Evolutionary conservation across 1,139 yeast genomes (phyloP), one percentile per base, ranked within the genome.

Genomic region (Pichia sp.): DNA sequence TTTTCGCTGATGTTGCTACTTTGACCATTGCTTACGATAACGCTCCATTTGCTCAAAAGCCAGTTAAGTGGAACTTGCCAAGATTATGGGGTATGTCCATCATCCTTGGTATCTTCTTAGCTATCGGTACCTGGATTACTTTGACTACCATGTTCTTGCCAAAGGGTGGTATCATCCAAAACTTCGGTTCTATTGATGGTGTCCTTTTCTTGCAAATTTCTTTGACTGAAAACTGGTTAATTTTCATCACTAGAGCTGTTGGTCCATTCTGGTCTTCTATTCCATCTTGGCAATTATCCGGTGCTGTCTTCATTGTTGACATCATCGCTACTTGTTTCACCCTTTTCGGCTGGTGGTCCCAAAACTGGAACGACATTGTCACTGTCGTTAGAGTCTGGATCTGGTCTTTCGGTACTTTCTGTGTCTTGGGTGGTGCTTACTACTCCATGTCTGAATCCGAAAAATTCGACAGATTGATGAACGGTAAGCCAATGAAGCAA

Each of bases 61-160:
- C 99, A 68, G 98, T 93, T 71, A 93, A 93, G 79, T 93, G 99
- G 99, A 92, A 93, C 85, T 79, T 92, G 72, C 95, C 95, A 77
- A 87, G 95, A 85, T 80, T 89, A 75, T 89, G 96, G 96, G 95
- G 95, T 82, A 87, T 89, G 93, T 87, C 96, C 66, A 81, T 88
- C 67, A 71, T 88, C 68, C 79, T 89, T 75, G 96, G 96, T 75
- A 66, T 81, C 54, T 80, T 89, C 62, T 81, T 89, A 73, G 96
- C 96, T 71, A 66, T 87, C 67, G 96, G 96, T 81, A 80, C 95
- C 64, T 89, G 96, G 96, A 86, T 89, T 70, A 84, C 93, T 69
- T 84, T 89, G 77, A 87, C 95, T 68, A 86, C 95, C 62, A 87
- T 88, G 95, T 87, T 87, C 80, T 77, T 87, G 77, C 79, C 81